These are phyloP conservation scores for Globisporangium viniferum DNA, from an alignment of 352 stramenopile species.

Conservation along the genomic window DNA sequence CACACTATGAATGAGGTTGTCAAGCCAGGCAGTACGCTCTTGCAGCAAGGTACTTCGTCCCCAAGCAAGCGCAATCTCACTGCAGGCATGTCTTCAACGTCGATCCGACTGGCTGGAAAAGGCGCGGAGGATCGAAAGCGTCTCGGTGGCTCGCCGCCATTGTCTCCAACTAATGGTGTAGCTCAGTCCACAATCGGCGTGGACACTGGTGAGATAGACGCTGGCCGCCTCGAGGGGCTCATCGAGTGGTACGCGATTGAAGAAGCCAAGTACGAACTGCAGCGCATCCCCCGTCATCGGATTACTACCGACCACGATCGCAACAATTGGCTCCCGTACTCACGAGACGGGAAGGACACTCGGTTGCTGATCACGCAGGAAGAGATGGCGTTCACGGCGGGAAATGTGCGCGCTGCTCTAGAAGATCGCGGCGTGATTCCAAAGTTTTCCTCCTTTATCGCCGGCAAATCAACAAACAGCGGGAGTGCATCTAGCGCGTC, in stretches of 20 bases:
- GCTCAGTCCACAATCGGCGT: neutral
- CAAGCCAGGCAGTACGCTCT: constrained; percentile 6
- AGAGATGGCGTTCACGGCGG: constrained; percentile 53
- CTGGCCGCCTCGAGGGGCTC: constrained; percentile 52
- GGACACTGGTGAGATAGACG: constrained; percentile 27
- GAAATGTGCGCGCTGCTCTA: constrained; percentile 56
- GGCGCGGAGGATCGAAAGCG: neutral
- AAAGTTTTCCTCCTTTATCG: constrained; percentile 19
- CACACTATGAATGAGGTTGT: neutral
- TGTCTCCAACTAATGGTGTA: neutral
- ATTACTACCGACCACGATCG: constrained; percentile 57
- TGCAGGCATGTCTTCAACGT: neutral
- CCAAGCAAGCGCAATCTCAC: constrained; percentile 8
- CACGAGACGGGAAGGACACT: constrained; percentile 51
- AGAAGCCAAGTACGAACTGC: constrained; percentile 62
- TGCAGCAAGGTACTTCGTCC: neutral
- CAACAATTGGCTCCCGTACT: constrained; percentile 48
- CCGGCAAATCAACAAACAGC: neutral
- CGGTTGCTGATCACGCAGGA: constrained; percentile 58
- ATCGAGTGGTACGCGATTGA: constrained; percentile 73
- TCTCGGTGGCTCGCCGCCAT: neutral
- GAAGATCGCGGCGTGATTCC: constrained; percentile 71
- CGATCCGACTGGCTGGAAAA: neutral
- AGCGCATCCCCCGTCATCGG: constrained; percentile 59
- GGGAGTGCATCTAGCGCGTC: constrained; percentile 7